phyloP scores from a whole-genome alignment of 1,284 basidiomycete genomes.

The Ganoderma sp. region DNA sequence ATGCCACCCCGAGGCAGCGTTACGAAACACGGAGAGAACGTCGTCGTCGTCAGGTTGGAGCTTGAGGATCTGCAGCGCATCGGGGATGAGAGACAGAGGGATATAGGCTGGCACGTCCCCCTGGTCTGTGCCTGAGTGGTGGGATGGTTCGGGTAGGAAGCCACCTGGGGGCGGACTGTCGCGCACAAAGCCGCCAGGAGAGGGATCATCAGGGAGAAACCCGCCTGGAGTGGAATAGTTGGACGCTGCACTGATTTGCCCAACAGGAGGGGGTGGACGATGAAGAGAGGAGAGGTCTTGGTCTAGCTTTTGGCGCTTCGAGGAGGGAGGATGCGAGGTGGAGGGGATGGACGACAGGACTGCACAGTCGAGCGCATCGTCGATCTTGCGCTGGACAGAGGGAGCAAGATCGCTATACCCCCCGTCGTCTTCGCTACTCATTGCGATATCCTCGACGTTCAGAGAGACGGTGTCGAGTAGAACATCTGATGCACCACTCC shows the following conservation, averaged over 20 bases:
- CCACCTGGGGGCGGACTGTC: slow-evolving; percentile 8
- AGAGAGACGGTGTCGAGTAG: background rate
- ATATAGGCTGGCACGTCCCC: slow-evolving; percentile 43
- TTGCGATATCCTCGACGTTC: background rate
- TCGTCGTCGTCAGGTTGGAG: slow-evolving; percentile 71
- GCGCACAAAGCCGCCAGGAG: background rate
- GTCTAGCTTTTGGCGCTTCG: slow-evolving; percentile 33
- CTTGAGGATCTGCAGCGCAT: slow-evolving; percentile 67
- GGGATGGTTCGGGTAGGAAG: slow-evolving; percentile 16
- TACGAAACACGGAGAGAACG: slow-evolving; percentile 69
- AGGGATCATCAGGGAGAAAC: slow-evolving; percentile 24
- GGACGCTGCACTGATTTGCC: slow-evolving; percentile 13
- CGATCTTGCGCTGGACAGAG: slow-evolving; percentile 34
- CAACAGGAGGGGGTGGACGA: background rate
- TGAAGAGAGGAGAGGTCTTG: slow-evolving; percentile 29
- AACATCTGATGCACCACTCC: too few species aligned
- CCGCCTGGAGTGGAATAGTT: slow-evolving; percentile 27
- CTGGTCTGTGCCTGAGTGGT: slow-evolving; percentile 23
- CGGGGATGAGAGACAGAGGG: slow-evolving; percentile 60
- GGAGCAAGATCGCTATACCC: slow-evolving; percentile 34
- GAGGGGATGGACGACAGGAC: background rate
- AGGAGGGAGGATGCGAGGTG: slow-evolving; percentile 15
- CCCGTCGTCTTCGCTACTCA: slow-evolving; percentile 30
- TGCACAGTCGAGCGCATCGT: slow-evolving; percentile 37
- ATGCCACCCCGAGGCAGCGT: slow-evolving; percentile 72